phyloP scores from a whole-genome alignment of 2,329 filamentous ascomycete genomes.

The Colletotrichum destructivum region DNA sequence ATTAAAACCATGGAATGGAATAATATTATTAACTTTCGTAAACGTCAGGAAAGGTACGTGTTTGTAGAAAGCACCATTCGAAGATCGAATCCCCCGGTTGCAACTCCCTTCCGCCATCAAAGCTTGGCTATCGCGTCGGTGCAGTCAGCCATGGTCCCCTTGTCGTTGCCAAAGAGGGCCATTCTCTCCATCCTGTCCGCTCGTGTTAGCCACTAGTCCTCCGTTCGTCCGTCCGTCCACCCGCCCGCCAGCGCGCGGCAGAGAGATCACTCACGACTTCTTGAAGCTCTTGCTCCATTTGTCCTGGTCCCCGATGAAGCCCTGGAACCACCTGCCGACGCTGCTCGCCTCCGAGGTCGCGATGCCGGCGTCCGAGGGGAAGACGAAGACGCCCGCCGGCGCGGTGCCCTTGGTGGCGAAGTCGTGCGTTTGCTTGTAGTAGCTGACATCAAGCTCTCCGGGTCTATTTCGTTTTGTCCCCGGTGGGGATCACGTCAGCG shows the following conservation, averaged over 20 bases:
- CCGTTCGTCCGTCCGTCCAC: constrained; percentile 44
- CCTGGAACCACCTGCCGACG: constrained; percentile 54
- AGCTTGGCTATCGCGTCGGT: constrained; percentile 48
- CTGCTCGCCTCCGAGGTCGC: constrained; percentile 53
- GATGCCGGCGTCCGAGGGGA: constrained; percentile 59
- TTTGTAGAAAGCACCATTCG: neutral
- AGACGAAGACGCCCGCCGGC: constrained; percentile 56
- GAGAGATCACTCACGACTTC: constrained; percentile 42
- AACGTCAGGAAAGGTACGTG: neutral
- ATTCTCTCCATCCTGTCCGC: constrained; percentile 52
- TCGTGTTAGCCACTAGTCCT: neutral
- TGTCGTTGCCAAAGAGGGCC: constrained; percentile 69
- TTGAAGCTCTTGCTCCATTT: constrained; percentile 24
- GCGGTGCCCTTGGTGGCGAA: constrained; percentile 49
- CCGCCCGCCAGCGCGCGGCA: constrained; percentile 65
- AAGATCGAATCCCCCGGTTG: neutral
- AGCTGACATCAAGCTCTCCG: constrained; percentile 67
- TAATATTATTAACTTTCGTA: too few relatives aligned
- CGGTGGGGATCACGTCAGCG: neutral
- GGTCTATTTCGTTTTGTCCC: constrained; percentile 45
- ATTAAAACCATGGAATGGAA: too few relatives aligned
- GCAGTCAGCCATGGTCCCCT: constrained; percentile 69
- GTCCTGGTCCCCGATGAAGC: constrained; percentile 57
- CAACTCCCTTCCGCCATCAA: neutral
- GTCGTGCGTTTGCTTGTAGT: constrained; percentile 60